Percentiles rank a stretch among this genome's conserved stretches.
These are phyloP conservation scores for Prunus kanzakura DNA, from an alignment of 306 rosid genomes.

Conservation along the genomic window DNA sequence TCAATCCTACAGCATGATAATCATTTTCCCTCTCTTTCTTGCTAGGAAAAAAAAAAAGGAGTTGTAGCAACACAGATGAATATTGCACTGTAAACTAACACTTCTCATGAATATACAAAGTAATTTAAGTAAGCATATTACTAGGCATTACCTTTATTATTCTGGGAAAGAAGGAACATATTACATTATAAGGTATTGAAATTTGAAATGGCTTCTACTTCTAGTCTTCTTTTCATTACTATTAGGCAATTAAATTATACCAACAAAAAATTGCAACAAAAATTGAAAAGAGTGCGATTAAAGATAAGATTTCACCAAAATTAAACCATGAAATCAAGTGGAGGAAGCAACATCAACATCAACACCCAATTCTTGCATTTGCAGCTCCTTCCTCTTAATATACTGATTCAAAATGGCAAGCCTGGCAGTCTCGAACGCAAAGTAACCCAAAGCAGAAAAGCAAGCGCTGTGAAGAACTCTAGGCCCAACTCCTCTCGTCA, in stretches of 20 bases:
- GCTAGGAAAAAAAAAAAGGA: not conserved
- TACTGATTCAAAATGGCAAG: slow-evolving; percentile 54
- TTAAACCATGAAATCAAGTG: slow-evolving; percentile 28
- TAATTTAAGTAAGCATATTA: not conserved
- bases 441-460: slow-evolving; percentile 86
- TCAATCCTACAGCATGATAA: no score
- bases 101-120: not conserved
- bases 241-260: not conserved
- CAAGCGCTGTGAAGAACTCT: slow-evolving; percentile 89
- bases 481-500: slow-evolving; percentile 89
- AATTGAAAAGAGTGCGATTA: not conserved
- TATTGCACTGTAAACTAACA: not conserved
- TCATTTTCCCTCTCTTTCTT: not conserved
- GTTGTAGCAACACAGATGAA: not conserved
- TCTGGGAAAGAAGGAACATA: not conserved
- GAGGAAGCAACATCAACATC: slow-evolving; percentile 11
- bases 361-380: slow-evolving; percentile 31
- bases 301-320: slow-evolving; percentile 1
- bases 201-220: not conserved
- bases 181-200: not conserved
- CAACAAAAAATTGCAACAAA: not conserved
- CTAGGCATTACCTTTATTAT: not conserved
- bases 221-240: not conserved
- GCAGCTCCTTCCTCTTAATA: slow-evolving; percentile 49
- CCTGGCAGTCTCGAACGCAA: slow-evolving; percentile 94